These are phyloP conservation scores for Pogostemon cablin DNA, from an alignment of 257 asterid genomes.

Conservation along the genomic window DNA sequence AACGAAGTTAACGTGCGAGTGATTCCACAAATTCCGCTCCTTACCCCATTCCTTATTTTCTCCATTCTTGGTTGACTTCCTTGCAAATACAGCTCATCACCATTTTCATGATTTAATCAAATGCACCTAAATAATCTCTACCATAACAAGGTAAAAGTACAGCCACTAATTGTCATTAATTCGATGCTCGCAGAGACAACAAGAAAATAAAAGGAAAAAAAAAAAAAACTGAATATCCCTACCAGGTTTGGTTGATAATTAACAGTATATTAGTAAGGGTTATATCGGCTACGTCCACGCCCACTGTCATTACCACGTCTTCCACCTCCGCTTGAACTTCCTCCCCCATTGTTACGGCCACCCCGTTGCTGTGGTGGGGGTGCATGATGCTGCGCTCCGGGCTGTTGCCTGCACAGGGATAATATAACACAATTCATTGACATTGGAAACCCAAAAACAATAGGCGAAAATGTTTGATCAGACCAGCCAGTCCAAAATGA, in stretches of 20 bases:
- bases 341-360: conserved; percentile 61
- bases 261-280: conserved; percentile 54
- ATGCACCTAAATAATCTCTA: too few relatives aligned
- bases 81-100: too few relatives aligned
- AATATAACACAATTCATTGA: background rate
- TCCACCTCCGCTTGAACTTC: conserved; percentile 50
- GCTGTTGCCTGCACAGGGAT: conserved; percentile 73
- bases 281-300: conserved; percentile 72
- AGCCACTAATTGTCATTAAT: too few relatives aligned
- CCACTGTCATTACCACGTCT: conserved; percentile 49
- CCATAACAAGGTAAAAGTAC: too few relatives aligned
- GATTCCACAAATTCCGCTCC: too few relatives aligned
- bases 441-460: background rate
- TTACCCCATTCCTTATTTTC: too few relatives aligned
- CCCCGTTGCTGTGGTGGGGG: conserved; percentile 70
- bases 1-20: too few relatives aligned
- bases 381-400: conserved; percentile 65
- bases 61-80: too few relatives aligned
- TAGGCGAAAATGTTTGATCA: background rate
- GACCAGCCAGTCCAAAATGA: background rate
- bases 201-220: too few relatives aligned
- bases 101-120: too few relatives aligned
- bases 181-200: too few relatives aligned
- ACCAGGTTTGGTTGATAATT: background rate
- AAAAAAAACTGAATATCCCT: too few relatives aligned